Evolutionary conservation across 257 asterid species (phyloP).

Genomic region (Marsdenia floribunda): DNA sequence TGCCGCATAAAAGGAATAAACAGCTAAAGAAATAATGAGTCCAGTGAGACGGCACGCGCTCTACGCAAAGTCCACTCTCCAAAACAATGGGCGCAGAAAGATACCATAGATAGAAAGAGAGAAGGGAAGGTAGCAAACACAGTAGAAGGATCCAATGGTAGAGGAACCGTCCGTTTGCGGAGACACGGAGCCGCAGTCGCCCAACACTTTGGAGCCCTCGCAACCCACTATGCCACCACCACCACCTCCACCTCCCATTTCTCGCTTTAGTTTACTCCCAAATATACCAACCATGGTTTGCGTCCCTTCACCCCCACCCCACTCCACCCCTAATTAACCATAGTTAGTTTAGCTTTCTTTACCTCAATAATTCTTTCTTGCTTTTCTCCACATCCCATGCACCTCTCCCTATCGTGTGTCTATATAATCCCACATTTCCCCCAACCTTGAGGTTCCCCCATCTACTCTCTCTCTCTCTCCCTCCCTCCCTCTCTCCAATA

Average conservation of each 20-base stretch:
- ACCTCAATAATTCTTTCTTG: conserved; percentile 16
- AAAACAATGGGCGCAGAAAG: conserved; percentile 25
- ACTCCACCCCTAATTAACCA: background rate
- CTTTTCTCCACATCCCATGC: conserved; percentile 26
- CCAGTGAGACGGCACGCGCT: background rate
- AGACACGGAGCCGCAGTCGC: conserved; percentile 68
- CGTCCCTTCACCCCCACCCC: background rate
- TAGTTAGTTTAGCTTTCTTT: conserved; percentile 8
- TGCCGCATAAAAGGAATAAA: conserved; percentile 1
- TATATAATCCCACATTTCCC: conserved; percentile 24
- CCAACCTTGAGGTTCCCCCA: conserved; percentile 6
- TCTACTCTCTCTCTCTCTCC: background rate
- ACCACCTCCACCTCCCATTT: background rate
- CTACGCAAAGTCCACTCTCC: conserved; percentile 9
- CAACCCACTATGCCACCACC: background rate
- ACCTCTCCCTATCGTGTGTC: conserved; percentile 8
- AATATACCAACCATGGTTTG: background rate
- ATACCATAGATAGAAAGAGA: background rate
- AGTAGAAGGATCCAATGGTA: conserved; percentile 21
- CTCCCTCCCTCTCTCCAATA: conserved; percentile 1
- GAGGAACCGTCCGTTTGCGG: conserved; percentile 44
- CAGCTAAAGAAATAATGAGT: background rate
- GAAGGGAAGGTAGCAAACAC: background rate
- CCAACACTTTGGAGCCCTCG: conserved; percentile 56
- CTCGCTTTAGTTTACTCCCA: background rate